phyloP scores from a whole-genome alignment of 2,329 filamentous ascomycete genomes.

The Epichloe glyceriae region DNA sequence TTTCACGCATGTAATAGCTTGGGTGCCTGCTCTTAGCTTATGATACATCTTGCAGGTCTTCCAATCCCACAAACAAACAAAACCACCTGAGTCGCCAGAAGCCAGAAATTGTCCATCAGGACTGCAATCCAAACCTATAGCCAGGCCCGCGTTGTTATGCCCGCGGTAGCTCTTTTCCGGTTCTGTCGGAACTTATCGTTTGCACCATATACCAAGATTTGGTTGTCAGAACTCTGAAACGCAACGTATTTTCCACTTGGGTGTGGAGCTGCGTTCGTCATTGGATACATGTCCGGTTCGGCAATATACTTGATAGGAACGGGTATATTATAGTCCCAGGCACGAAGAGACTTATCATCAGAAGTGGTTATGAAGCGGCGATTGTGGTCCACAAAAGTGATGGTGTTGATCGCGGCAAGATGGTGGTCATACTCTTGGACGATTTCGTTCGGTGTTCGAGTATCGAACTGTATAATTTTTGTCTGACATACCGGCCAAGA shows the following conservation, averaged over 20 bases:
- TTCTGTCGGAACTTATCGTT: slow-evolving; percentile 96
- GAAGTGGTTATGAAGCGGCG: slow-evolving; percentile 95
- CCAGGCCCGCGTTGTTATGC: slow-evolving; percentile 91
- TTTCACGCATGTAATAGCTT: slow-evolving; percentile 71
- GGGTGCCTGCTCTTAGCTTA: slow-evolving; percentile 77
- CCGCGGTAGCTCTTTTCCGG: slow-evolving; percentile 92
- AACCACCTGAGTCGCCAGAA: slow-evolving; percentile 78
- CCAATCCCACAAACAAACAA: slow-evolving; percentile 96
- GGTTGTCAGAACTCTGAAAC: slow-evolving; percentile 88
- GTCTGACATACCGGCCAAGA: slow-evolving; percentile 92
- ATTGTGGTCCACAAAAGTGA: slow-evolving; percentile 90
- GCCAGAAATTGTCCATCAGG: slow-evolving; percentile 87
- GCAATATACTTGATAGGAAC: slow-evolving; percentile 98
- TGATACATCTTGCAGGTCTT: slow-evolving; percentile 99
- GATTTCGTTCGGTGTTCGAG: slow-evolving; percentile 58
- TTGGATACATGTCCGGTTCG: slow-evolving; percentile 94
- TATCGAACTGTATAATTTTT: slow-evolving; percentile 99
- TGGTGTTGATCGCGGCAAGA: slow-evolving; percentile 92
- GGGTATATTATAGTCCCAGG: slow-evolving; percentile 97
- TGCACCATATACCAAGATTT: slow-evolving; percentile 88
- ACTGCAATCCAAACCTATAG: slow-evolving; percentile 76
- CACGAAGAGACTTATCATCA: slow-evolving; percentile 89
- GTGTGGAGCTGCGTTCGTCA: slow-evolving; percentile 74
- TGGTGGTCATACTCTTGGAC: slow-evolving; percentile 99
- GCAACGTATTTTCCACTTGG: slow-evolving; percentile 89